These are phyloP conservation scores for Venturia carpophila DNA, from an alignment of 2,329 filamentous ascomycete species.

Conservation along the genomic window DNA sequence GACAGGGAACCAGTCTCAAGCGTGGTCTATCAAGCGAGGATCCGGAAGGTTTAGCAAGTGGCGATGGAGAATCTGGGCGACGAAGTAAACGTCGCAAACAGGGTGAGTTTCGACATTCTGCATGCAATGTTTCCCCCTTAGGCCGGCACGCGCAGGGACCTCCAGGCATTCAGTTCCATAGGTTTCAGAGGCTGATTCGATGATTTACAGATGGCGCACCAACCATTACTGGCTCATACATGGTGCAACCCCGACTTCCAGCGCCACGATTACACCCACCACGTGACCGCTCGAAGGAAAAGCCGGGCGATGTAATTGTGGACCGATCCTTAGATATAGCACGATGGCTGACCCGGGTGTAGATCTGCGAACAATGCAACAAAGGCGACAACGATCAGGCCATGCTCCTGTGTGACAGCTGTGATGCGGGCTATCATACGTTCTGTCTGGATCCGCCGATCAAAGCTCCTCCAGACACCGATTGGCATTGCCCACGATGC, in stretches of 20 bases:
- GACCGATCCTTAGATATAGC: slow-evolving; percentile 16
- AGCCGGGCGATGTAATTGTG: slow-evolving; percentile 49
- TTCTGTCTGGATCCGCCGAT: slow-evolving; percentile 82
- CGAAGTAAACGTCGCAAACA: slow-evolving; percentile 92
- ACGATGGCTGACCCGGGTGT: slow-evolving; percentile 19
- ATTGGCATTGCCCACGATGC: slow-evolving; percentile 95
- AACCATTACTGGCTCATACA: slow-evolving; percentile 91
- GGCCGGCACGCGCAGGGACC: slow-evolving; percentile 22
- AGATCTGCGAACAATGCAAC: slow-evolving; percentile 82
- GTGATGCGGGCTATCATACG: slow-evolving; percentile 81
- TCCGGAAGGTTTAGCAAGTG: slow-evolving; percentile 50
- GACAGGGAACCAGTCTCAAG: slow-evolving; percentile 56
- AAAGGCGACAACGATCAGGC: slow-evolving; percentile 64
- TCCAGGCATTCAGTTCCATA: slow-evolving; percentile 8
- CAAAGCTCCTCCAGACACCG: slow-evolving; percentile 66
- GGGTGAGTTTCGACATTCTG: slow-evolving; percentile 43
- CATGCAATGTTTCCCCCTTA: neutral
- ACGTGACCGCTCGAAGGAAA: slow-evolving; percentile 49
- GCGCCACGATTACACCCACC: slow-evolving; percentile 55
- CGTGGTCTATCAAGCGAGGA: slow-evolving; percentile 53
- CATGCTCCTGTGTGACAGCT: slow-evolving; percentile 81
- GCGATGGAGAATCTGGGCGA: slow-evolving; percentile 46
- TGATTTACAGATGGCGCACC: slow-evolving; percentile 49
- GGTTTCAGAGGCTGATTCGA: slow-evolving; percentile 23
- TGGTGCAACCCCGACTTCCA: slow-evolving; percentile 84